These are phyloP conservation scores for Microthyrium microscopicum DNA, from an alignment of 2,329 filamentous ascomycete genomes.

Conservation along the genomic window DNA sequence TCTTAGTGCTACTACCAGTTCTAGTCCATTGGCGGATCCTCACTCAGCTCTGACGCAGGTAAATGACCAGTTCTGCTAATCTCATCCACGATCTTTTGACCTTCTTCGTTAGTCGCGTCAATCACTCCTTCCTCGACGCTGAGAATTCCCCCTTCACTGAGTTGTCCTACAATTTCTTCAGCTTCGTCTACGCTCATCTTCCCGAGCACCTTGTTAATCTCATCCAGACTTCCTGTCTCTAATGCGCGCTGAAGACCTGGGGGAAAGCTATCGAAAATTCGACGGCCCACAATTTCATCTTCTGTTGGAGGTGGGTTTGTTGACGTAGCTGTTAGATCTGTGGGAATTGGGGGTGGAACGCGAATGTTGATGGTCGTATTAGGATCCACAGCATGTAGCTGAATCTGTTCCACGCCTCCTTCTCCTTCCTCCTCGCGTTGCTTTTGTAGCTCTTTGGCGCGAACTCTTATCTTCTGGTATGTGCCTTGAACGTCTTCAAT, in stretches of 20 bases:
- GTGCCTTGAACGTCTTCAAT: constrained; percentile 83
- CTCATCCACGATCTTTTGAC: constrained; percentile 59
- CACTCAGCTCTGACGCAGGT: constrained; percentile 16
- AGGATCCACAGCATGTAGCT: constrained; percentile 89
- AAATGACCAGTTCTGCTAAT: constrained; percentile 31
- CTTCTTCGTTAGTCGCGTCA: constrained; percentile 82
- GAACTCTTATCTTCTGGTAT: constrained; percentile 62
- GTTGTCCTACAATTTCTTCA: constrained; percentile 64
- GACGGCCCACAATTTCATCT: constrained; percentile 35
- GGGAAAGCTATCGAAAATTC: constrained; percentile 73
- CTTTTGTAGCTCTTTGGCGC: constrained; percentile 56
- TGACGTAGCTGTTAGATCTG: constrained; percentile 12
- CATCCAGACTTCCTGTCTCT: constrained; percentile 74
- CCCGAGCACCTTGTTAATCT: constrained; percentile 73
- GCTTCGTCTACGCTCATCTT: constrained; percentile 81
- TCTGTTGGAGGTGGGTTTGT: constrained; percentile 47
- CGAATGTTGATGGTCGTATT: constrained; percentile 80
- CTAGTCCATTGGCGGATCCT: constrained; percentile 1
- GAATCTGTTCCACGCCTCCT: constrained; percentile 81
- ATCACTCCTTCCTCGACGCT: constrained; percentile 88
- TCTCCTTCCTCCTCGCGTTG: constrained; percentile 29
- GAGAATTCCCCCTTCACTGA: constrained; percentile 73
- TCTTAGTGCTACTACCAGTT: no score
- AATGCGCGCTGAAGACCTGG: constrained; percentile 68
- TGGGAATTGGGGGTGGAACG: constrained; percentile 47